Evolutionary conservation across 169 alveolate species (phyloP), one percentile per base, ranked within the genome.

Genomic region (Plasmodium cynomolgi): DNA sequence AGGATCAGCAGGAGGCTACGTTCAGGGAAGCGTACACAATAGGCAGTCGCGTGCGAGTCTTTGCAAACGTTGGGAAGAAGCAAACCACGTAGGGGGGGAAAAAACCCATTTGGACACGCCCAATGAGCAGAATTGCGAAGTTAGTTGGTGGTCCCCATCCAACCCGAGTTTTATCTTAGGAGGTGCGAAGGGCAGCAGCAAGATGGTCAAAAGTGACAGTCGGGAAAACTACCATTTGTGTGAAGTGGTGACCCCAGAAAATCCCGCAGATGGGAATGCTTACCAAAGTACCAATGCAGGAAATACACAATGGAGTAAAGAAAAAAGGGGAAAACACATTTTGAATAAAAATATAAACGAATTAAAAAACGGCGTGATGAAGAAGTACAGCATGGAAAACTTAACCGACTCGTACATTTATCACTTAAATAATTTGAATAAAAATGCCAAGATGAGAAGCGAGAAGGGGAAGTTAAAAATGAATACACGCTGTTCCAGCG

Each of bases 401-500:
- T 39, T 81, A 71, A 82, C 91, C 13, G 85, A 91, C 77, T 91
- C 92, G 8, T 72, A 83, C 29, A 82, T 72, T 20, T 81, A 81
- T 82, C 92, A 91, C 62, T 91, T 91, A 82, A 91, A 81, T 72
- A 91, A 91, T 50, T 41, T 82, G 68, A 73, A 71, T 2, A 56
- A 33, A 41, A 81, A 37, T 72, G 47, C 34, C 23, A 91, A 91
- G 26, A 62, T 71, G 37, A 73, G 54, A 81, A 72, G 39, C 47
- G 84, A 31, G 26, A 91, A 82, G 68, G 77, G 74, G 15, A 81
- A 82, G 56, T 13, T 33, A 31, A 71, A 47, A 81, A 80, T 33
- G 23, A 13, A 39, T 41, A 86, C 47, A 80, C 31, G 31, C 29
- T 1, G 54, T 47, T 26, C 37, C 20, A 84, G 37, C 13, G 62